These are phyloP conservation scores for Solidago caesia DNA, from an alignment of 129 eudicot species.

Conservation along the genomic window DNA sequence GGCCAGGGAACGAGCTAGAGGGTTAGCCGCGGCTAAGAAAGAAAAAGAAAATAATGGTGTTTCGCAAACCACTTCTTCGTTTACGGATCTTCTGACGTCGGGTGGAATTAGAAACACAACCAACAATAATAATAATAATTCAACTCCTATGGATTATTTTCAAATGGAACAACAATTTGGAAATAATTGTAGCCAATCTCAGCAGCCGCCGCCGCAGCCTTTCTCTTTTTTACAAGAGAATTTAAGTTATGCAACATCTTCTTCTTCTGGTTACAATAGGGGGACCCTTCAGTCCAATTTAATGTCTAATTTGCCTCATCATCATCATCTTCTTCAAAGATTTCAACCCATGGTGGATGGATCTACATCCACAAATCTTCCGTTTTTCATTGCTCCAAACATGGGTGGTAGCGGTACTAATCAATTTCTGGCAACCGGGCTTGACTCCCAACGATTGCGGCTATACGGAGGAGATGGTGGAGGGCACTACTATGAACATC, in stretches of 20 bases:
- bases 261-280: slow-evolving; percentile 60
- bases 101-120: slow-evolving; percentile 13
- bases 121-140: not conserved
- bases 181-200: slow-evolving; percentile 34
- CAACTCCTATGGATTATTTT: slow-evolving; percentile 40
- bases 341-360: slow-evolving; percentile 54
- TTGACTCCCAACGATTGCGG: slow-evolving; percentile 52
- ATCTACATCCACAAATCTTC: slow-evolving; percentile 31
- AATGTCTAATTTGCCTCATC: slow-evolving; percentile 39
- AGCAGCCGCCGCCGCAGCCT: slow-evolving; percentile 42
- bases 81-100: slow-evolving; percentile 65
- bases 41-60: slow-evolving; percentile 47
- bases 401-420: slow-evolving; percentile 18
- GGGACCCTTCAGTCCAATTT: slow-evolving; percentile 99
- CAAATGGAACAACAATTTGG: slow-evolving; percentile 37
- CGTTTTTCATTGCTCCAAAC: slow-evolving; percentile 38
- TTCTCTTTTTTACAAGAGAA: slow-evolving; percentile 64
- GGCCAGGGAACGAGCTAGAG: slow-evolving; percentile 81
- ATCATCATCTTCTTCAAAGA: slow-evolving; percentile 48
- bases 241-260: slow-evolving; percentile 14
- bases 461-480: slow-evolving; percentile 57
- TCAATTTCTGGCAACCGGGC: slow-evolving; percentile 41
- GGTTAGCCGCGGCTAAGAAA: slow-evolving; percentile 52
- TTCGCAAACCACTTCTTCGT: slow-evolving; percentile 16
- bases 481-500: slow-evolving; percentile 45